phyloP scores from a whole-genome alignment of 768 basidiomycete species.

The Boletus subcaerulescens region DNA sequence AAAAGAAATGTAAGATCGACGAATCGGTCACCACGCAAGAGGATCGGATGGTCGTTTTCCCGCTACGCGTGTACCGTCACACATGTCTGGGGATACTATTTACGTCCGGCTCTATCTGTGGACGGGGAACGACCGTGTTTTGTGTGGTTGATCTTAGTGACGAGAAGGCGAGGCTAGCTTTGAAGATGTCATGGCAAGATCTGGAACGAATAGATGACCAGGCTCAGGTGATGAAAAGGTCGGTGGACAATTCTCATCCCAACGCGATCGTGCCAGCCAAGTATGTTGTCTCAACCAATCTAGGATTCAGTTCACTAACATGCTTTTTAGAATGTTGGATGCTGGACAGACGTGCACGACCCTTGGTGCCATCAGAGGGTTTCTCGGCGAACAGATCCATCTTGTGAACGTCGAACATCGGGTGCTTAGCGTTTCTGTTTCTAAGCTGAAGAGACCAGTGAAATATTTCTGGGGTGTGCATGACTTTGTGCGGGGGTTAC shows the following conservation, averaged over 20 bases:
- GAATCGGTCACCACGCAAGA: too few relatives aligned
- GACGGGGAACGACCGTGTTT: constrained; percentile 9
- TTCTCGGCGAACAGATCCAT: background rate
- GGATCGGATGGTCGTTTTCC: too few relatives aligned
- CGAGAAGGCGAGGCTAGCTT: background rate
- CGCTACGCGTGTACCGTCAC: too few relatives aligned
- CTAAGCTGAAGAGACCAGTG: background rate
- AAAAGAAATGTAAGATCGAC: too few relatives aligned
- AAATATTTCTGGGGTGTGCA: constrained; percentile 1
- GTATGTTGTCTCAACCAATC: background rate
- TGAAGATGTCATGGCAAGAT: constrained; percentile 1
- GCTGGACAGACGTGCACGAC: background rate
- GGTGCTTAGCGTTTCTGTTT: background rate
- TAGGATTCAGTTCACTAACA: background rate
- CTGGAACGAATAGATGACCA: background rate
- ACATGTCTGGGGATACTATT: background rate
- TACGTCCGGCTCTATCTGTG: constrained; percentile 8
- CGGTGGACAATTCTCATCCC: background rate
- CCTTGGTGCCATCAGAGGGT: background rate
- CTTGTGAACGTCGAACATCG: background rate
- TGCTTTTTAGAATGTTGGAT: background rate
- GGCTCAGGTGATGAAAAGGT: background rate
- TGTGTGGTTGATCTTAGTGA: background rate
- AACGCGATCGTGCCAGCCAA: background rate
- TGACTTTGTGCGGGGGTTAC: background rate